Base-by-base conservation (phyloP, 345 rosid genomes). In the Lumnitzera racemosa region DNA sequence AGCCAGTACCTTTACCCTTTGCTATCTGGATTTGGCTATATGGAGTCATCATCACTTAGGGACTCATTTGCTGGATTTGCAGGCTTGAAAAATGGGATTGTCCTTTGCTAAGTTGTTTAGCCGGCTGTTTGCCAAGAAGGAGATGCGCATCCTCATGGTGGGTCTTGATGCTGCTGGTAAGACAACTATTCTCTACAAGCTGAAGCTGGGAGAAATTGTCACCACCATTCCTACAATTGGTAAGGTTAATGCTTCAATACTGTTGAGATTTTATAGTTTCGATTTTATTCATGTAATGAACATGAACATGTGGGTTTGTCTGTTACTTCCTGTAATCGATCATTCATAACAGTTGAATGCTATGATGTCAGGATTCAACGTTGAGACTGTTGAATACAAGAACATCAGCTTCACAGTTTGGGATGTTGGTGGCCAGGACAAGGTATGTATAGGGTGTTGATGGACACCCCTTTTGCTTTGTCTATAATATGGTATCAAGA, bases 341-440 rank as follows among this genome's bases (percentile, higher is more conserved):
- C 20, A 16, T 24, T 61, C 41, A 27, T 36, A 0, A 49, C 17
- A 48, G 12, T 24, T 2, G 16, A 8, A 13, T 56, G 46, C 24
- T 55, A 50, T 50, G 52, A 53, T 49, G 13, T 48, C 48, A 86
- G 94, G 94, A 24, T 86, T 86, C 69, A 86, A 86, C 16, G 94
- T 86, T 41, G 94, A 86, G 74, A 86, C 94, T 24, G 94, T 86
- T 55, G 94, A 86, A 55, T 86, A 86, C 80, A 86, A 86, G 81
- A 86, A 86, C 80, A 86, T 86, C 62, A 86, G 92, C 82, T 86
- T 86, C 46, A 86, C 92, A 5, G 92, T 86, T n/a, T 86, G 92
- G 92, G 92, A 86, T 81, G 92, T 86, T 17, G 92, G 92, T 65
- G 91, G 91, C 58, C 91, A 85, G 67, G 91, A 85, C 80, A 83